These are phyloP conservation scores for Elsinoe ampelina DNA, from an alignment of 2,329 filamentous ascomycete species.

Conservation along the genomic window DNA sequence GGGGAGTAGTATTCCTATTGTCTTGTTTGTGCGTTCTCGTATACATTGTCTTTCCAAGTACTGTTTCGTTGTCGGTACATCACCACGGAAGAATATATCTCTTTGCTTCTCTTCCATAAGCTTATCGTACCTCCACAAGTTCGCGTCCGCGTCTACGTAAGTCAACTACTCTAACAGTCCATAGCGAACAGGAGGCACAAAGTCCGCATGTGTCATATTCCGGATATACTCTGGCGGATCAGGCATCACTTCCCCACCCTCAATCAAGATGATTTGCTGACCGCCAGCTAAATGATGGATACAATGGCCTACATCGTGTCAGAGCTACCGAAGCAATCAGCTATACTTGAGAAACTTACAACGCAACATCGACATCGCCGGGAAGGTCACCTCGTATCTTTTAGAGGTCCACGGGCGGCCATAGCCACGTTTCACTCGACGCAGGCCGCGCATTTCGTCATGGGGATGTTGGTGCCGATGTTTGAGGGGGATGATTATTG, in stretches of 20 bases:
- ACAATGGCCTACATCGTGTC: not conserved
- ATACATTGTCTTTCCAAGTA: no score
- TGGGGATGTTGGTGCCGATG: constrained; percentile 19
- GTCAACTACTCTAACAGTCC: constrained; percentile 17
- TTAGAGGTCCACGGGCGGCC: constrained; percentile 18
- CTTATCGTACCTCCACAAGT: no score
- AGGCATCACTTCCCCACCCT: constrained; percentile 18
- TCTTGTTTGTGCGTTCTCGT: no score
- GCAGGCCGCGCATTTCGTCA: constrained; percentile 17
- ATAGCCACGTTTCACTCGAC: no score
- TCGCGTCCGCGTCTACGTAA: no score
- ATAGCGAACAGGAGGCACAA: constrained; percentile 18
- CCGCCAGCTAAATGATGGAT: constrained; percentile 17
- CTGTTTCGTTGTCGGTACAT: no score
- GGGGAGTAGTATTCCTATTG: no score
- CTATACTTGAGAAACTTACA: constrained; percentile 12
- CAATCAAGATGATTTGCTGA: constrained; percentile 19
- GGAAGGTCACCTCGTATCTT: constrained; percentile 18
- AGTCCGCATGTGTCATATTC: constrained; percentile 18
- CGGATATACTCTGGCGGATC: constrained; percentile 17
- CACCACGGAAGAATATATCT: no score
- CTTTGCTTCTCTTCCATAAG: no score
- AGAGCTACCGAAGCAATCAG: not conserved
- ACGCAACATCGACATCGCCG: constrained; percentile 19
- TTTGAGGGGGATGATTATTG: constrained; percentile 18